Evolutionary conservation across 2,329 filamentous ascomycete species (phyloP).

Genomic region (Calonectria pseudoturangicola): DNA sequence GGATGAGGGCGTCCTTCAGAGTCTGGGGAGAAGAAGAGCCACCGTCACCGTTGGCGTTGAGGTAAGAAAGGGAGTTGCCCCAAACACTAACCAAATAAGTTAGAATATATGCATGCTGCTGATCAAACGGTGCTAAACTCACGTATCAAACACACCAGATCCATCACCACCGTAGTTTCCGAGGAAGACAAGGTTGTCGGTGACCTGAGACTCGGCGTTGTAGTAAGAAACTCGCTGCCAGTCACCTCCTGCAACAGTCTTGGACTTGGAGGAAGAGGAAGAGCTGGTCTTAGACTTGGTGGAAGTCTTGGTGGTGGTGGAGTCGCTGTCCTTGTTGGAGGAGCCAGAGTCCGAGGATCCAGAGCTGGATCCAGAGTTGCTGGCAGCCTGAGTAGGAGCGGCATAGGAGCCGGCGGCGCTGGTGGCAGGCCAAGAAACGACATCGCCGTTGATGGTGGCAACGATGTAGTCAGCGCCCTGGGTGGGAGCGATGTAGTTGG

Average conservation of each 20-base stretch:
- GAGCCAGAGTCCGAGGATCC: constrained; percentile 28
- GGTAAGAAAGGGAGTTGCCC: constrained; percentile 68
- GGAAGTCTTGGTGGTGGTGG: constrained; percentile 35
- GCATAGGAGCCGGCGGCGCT: constrained; percentile 70
- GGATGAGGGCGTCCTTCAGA: constrained; percentile 62
- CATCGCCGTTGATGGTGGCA: constrained; percentile 75
- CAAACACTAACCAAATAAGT: constrained; percentile 58
- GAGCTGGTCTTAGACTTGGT: constrained; percentile 38
- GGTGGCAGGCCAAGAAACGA: constrained; percentile 70
- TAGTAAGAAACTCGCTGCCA: constrained; percentile 68
- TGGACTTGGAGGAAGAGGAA: constrained; percentile 36
- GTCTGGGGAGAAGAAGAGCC: constrained; percentile 63
- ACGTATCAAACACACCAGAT: constrained; percentile 67
- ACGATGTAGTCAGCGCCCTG: constrained; percentile 62
- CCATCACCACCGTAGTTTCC: constrained; percentile 68
- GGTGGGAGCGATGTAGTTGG: constrained; percentile 68
- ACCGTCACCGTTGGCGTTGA: constrained; percentile 63
- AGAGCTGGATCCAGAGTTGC: constrained; percentile 44
- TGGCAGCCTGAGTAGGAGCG: constrained; percentile 56
- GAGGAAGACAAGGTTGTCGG: constrained; percentile 69
- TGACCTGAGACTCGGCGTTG: constrained; percentile 61
- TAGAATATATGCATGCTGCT: constrained; percentile 15
- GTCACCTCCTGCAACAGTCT: constrained; percentile 51
- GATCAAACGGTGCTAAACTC: constrained; percentile 49
- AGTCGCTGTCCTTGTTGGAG: constrained; percentile 10